Evolutionary conservation across 2,329 filamentous ascomycete genomes (phyloP).

Genomic region (Colletotrichum horii): DNA sequence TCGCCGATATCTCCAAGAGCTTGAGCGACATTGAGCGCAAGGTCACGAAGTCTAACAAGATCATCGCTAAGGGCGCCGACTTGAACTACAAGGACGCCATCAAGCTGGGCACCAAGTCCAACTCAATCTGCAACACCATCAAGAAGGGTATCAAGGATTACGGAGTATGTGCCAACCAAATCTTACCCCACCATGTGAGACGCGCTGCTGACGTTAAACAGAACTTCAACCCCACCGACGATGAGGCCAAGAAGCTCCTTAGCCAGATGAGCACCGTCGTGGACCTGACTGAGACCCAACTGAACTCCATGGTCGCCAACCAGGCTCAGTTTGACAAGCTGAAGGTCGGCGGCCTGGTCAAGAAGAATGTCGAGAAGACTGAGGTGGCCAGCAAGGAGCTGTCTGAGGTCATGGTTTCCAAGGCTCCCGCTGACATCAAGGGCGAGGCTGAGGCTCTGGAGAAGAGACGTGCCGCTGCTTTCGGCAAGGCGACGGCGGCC

Average conservation of each 20-base stretch:
- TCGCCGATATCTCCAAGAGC: slow-evolving; percentile 14
- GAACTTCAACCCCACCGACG: not conserved
- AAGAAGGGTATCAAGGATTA: slow-evolving; percentile 12
- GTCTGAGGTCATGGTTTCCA: not conserved
- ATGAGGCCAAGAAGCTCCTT: slow-evolving; percentile 9
- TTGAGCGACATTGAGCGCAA: slow-evolving; percentile 18
- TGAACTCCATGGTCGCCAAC: slow-evolving; percentile 6
- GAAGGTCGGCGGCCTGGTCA: slow-evolving; percentile 7
- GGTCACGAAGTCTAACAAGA: slow-evolving; percentile 13
- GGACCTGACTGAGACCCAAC: slow-evolving; percentile 1
- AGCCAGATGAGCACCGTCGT: slow-evolving; percentile 3
- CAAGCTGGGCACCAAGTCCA: slow-evolving; percentile 9
- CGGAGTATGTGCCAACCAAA: not conserved
- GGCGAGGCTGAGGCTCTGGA: not conserved
- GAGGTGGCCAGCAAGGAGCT: slow-evolving; percentile 10
- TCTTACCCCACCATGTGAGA: not conserved
- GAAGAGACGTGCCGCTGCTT: slow-evolving; percentile 6
- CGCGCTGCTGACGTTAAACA: not conserved
- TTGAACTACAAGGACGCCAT: slow-evolving; percentile 15
- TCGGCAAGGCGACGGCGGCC: not conserved
- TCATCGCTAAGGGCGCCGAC: slow-evolving; percentile 7
- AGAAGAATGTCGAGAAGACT: slow-evolving; percentile 14
- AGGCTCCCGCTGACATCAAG: not conserved
- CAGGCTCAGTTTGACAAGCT: not conserved
- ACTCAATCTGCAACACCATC: slow-evolving; percentile 4